Percentiles rank a stretch among this genome's conserved stretches.
Conservation (phyloP, 106 monocot species). For the Dioscorea dumetorum region DNA sequence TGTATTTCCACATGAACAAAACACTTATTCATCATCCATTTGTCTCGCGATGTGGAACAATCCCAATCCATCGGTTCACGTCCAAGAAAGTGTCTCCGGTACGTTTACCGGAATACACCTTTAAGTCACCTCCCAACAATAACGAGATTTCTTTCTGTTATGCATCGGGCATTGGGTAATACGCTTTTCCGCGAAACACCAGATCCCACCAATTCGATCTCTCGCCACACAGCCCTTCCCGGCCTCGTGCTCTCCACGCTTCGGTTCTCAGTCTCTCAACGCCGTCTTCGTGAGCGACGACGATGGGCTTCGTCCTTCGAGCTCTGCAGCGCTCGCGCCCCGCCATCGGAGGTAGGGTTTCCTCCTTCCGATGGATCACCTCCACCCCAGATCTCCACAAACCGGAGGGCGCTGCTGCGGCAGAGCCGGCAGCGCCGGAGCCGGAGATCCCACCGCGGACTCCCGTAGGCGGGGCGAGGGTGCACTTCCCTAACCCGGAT, state of each 20-base stretch:
- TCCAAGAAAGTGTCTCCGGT: too few species aligned
- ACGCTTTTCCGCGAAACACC: conserved; percentile 19
- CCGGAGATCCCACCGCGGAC: conserved; percentile 34
- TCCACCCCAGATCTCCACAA: conserved; percentile 48
- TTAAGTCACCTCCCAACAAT: too few species aligned
- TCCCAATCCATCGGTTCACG: background rate
- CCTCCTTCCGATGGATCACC: conserved; percentile 57
- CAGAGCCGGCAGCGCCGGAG: conserved; percentile 22
- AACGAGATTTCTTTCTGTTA: too few species aligned
- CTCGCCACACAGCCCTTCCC: background rate
- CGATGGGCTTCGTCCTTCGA: conserved; percentile 49
- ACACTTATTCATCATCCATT: background rate
- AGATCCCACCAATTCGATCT: conserved; percentile 26
- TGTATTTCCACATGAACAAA: too few species aligned
- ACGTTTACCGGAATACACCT: too few species aligned
- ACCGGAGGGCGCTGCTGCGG: conserved; percentile 37
- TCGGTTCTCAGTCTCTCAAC: background rate
- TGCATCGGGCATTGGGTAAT: too few species aligned
- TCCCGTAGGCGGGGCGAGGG: conserved; percentile 72
- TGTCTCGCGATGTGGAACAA: background rate
- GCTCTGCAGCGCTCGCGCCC: conserved; percentile 33
- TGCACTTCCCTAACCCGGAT: conserved; percentile 58
- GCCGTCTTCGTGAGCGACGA: background rate
- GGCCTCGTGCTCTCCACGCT: background rate
- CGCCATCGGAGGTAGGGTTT: conserved; percentile 11